A percentile compares a stretch with the other conserved stretches of the same genome.
Evolutionary conservation across 345 rosid genomes (phyloP).

Genomic region (Eucalyptus erythrocorys): DNA sequence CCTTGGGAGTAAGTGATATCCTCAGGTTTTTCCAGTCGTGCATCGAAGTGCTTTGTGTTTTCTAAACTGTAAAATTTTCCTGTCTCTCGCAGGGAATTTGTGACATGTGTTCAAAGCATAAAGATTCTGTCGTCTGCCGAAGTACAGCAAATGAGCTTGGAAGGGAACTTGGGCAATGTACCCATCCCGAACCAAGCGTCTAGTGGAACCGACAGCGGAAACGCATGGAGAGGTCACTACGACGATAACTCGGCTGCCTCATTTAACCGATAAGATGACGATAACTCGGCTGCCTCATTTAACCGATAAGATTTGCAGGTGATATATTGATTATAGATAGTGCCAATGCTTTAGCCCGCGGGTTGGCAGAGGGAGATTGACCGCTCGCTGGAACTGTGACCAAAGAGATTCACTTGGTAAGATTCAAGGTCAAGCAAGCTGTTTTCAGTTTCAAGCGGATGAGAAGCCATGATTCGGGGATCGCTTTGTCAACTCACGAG

Average conservation of each 20-base stretch:
- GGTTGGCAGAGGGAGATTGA: neutral
- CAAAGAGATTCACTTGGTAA: neutral
- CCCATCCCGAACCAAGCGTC: conserved; percentile 71
- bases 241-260: conserved; percentile 85
- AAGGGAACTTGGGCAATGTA: conserved; percentile 70
- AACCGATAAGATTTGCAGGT: conserved; percentile 28
- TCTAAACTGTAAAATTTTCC: neutral
- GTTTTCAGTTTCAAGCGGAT: neutral
- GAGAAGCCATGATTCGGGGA: neutral
- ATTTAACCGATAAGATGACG: conserved; percentile 66
- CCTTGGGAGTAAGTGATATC: conserved; percentile 88
- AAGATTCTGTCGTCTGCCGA: conserved; percentile 87
- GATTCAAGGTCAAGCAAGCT: neutral
- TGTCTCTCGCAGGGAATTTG: conserved; percentile 62
- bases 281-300: conserved; percentile 77
- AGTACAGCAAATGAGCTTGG: conserved; percentile 94
- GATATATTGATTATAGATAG: neutral
- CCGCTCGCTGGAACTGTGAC: neutral
- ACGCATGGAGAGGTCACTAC: conserved; percentile 76
- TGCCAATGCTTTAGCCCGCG: neutral
- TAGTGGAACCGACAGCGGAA: conserved; percentile 81
- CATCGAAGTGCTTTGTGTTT: neutral
- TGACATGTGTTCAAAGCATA: conserved; percentile 82
- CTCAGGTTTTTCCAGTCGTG: neutral
- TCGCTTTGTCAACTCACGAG: neutral